These are phyloP conservation scores for Aspergillus sp. DNA, from an alignment of 2,329 filamentous ascomycete genomes.

Conservation along the genomic window DNA sequence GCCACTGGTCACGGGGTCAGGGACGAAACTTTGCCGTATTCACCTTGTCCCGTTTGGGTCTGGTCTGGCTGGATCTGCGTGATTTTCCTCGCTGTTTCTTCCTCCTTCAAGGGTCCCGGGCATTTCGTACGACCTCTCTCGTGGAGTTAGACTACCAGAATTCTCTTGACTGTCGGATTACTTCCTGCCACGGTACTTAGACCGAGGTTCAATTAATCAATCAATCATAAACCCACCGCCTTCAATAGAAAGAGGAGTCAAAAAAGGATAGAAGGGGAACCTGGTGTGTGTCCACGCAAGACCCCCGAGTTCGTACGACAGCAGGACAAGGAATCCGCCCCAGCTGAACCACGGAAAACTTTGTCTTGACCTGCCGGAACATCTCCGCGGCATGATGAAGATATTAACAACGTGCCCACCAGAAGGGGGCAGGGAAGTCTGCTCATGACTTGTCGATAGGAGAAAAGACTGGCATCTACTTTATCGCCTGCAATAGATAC, in stretches of 20 bases:
- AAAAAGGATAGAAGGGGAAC: too few species aligned
- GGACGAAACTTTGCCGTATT: background rate
- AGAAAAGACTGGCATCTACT: background rate
- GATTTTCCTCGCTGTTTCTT: background rate
- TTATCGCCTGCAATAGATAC: background rate
- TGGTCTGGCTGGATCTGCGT: background rate
- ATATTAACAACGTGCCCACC: background rate
- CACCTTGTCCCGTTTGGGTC: background rate
- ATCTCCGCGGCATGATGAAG: conserved; percentile 8
- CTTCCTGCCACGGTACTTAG: background rate
- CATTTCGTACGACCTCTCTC: too few species aligned
- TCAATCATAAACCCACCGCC: background rate
- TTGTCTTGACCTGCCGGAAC: conserved; percentile 8
- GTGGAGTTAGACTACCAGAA: too few species aligned
- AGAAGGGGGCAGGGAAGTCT: background rate
- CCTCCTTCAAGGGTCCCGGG: too few species aligned
- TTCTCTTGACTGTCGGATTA: too few species aligned
- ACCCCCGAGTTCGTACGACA: background rate
- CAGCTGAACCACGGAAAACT: conserved; percentile 6
- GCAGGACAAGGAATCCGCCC: conserved; percentile 9
- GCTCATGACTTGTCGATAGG: background rate
- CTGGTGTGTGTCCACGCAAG: too few species aligned
- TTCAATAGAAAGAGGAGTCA: background rate
- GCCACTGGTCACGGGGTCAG: background rate
- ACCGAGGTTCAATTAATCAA: background rate